A percentile compares a stretch with the other conserved stretches of the same genome.
Conservation (phyloP, 2,329 filamentous ascomycete species). For the Neofusicoccum umdonicola region DNA sequence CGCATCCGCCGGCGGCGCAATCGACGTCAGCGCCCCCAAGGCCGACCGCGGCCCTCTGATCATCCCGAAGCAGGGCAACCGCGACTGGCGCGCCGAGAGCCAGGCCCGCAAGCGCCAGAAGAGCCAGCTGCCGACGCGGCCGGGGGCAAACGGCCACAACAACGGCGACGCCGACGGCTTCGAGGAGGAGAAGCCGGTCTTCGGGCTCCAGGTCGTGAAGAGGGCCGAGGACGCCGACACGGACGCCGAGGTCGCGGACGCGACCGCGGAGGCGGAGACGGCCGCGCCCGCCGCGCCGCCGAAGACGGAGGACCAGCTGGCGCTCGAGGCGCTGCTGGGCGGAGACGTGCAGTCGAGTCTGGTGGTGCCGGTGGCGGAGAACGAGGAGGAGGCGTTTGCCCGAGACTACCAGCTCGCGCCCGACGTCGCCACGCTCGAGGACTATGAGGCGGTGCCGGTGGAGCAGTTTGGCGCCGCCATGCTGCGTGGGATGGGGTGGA, state of each 20-base stretch:
- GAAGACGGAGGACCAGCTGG: constrained; percentile 58
- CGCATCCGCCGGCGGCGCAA: constrained; percentile 49
- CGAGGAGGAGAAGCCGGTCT: constrained; percentile 48
- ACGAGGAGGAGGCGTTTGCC: constrained; percentile 67
- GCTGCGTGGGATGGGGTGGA: constrained; percentile 93
- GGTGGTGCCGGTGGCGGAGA: constrained; percentile 42
- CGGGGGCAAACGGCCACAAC: constrained; percentile 41
- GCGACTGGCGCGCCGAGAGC: constrained; percentile 61
- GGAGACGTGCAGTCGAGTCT: constrained; percentile 35
- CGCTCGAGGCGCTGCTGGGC: constrained; percentile 47
- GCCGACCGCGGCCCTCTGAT: constrained; percentile 50
- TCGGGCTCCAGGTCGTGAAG: constrained; percentile 54
- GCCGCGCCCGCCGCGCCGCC: constrained; percentile 22
- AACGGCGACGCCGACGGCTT: constrained; percentile 25
- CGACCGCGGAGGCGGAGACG: constrained; percentile 1
- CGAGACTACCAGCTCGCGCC: constrained; percentile 71
- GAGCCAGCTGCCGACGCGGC: constrained; percentile 57
- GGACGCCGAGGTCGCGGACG: constrained; percentile 21
- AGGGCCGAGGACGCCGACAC: constrained; percentile 25
- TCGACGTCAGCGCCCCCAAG: constrained; percentile 32
- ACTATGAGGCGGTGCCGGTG: constrained; percentile 85
- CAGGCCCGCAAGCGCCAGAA: constrained; percentile 44
- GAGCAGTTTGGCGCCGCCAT: constrained; percentile 93
- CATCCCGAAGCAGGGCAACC: constrained; percentile 59
- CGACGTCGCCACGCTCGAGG: constrained; percentile 72